Conservation (phyloP, 495 filamentous ascomycete species). For the Elaphomyces granulatus region DNA sequence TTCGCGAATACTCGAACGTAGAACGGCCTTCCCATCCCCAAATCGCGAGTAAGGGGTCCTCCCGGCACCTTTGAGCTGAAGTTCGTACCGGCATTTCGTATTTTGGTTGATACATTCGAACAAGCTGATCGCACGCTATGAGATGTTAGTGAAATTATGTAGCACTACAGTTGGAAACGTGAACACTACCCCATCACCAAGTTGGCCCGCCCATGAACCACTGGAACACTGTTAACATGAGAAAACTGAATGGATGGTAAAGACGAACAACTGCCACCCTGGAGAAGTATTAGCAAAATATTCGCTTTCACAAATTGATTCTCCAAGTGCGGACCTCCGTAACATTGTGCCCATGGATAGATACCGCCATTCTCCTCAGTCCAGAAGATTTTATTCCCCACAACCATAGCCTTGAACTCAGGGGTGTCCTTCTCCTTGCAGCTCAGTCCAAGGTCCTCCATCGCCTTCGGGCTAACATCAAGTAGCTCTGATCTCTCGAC, state of each 20-base stretch:
- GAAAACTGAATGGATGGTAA: neutral
- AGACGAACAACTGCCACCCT: slow-evolving; percentile 42
- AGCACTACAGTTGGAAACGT: neutral
- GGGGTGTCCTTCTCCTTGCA: slow-evolving; percentile 48
- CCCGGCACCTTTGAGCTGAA: slow-evolving; percentile 90
- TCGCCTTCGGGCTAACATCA: slow-evolving; percentile 57
- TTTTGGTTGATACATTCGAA: slow-evolving; percentile 76
- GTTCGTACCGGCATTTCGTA: slow-evolving; percentile 61
- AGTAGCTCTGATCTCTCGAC: slow-evolving; percentile 61
- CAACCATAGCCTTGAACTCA: slow-evolving; percentile 63
- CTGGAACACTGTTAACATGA: slow-evolving; percentile 11
- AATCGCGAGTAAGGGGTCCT: slow-evolving; percentile 90
- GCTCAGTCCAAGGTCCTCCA: slow-evolving; percentile 63
- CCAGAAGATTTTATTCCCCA: slow-evolving; percentile 62
- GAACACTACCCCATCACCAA: slow-evolving; percentile 60
- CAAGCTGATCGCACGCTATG: slow-evolving; percentile 69
- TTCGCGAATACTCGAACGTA: slow-evolving; percentile 83
- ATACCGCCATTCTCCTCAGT: slow-evolving; percentile 47
- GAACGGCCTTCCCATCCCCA: slow-evolving; percentile 91
- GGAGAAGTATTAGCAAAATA: slow-evolving; percentile 8
- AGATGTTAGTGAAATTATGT: neutral
- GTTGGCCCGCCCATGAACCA: slow-evolving; percentile 86
- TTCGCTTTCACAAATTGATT: slow-evolving; percentile 5
- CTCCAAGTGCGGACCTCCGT: slow-evolving; percentile 47
- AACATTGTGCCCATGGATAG: slow-evolving; percentile 97